Evolutionary conservation across 176 grass and related monocot genomes (phyloP), one percentile per base, ranked within the genome.

Genomic region (Poa pratensis): DNA sequence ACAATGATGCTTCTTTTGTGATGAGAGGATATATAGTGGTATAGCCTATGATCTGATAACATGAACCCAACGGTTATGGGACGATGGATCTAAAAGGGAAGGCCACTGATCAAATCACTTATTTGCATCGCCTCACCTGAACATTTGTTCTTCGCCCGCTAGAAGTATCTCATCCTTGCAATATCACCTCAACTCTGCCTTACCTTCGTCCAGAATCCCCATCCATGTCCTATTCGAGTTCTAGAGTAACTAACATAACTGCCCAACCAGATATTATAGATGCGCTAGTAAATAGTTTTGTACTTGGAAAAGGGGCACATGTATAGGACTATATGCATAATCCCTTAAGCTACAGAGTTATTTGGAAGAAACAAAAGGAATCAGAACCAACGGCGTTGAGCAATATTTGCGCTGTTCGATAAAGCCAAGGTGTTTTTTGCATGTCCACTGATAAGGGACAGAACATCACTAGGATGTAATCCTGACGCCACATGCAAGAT

Each of bases 1-100:
- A 62, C 27, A 55, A 13, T 9, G 48, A 54, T 86, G 52, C 61
- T 78, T 76, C 32, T 63, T 72, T 78, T 82, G 3, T 87, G 76
- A 17, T 5, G 26, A 7, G 26, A 63, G 61, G 61, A 64, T 64
- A 64, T 64, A 13, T 64, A 16, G 26, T 64, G 61, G 4, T 30
- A 64, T 3, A 0, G 26, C 5, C 14, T 64, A 64, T 64, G 61
- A 64, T 30, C 61, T 64, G 26, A 64, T 64, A 64, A 13, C 61
- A 64, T 64, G 61, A 30, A 64, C 61, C 61, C 61, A 64, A 30
- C 13, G 13, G 61, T 64, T 64, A 28, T 64, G 61, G 13, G 13
- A 30, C 26, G 61, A 30, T 64, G 61, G 13, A 64, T 16, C 57
- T 60, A 60, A 12, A 24, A 24, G 9, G 57, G n/a, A 24, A 59